A percentile compares a stretch with the other conserved stretches of the same genome.
Evolutionary conservation across 345 rosid genomes (phyloP).

Genomic region (Gossypium longicalyx): DNA sequence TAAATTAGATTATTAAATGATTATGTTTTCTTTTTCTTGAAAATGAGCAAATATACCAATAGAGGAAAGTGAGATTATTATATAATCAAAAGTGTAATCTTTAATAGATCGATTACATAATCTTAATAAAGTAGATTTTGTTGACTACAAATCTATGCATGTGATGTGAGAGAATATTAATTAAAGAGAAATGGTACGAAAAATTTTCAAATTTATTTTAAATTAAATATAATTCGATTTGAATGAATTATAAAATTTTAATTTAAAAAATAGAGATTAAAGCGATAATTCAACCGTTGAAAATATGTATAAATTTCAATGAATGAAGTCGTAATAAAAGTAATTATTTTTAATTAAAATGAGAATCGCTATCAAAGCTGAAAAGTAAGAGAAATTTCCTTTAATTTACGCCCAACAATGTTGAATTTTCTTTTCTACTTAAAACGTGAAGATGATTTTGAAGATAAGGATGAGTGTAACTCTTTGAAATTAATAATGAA

Average conservation of each 20-base stretch:
- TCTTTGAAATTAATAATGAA: too few relatives aligned
- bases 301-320: too few relatives aligned
- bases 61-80: not conserved
- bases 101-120: not conserved
- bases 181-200: not conserved
- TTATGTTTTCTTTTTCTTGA: too few relatives aligned
- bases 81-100: not conserved
- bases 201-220: not conserved
- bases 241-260: too few relatives aligned
- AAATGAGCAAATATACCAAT: not conserved
- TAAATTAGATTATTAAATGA: too few relatives aligned
- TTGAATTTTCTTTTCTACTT: not conserved
- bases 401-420: not conserved
- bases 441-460: not conserved
- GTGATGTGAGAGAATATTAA: constrained; percentile 4
- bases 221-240: too few relatives aligned
- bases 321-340: too few relatives aligned
- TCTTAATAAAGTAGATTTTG: constrained; percentile 1
- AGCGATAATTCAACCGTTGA: too few relatives aligned
- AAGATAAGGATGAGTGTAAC: not conserved
- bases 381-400: too few relatives aligned
- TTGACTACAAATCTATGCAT: not conserved
- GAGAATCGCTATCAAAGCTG: too few relatives aligned
- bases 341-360: too few relatives aligned
- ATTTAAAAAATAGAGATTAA: too few relatives aligned